These are phyloP conservation scores for Aspergillus uvarum DNA, from an alignment of 2,329 filamentous ascomycete genomes.

Conservation along the genomic window DNA sequence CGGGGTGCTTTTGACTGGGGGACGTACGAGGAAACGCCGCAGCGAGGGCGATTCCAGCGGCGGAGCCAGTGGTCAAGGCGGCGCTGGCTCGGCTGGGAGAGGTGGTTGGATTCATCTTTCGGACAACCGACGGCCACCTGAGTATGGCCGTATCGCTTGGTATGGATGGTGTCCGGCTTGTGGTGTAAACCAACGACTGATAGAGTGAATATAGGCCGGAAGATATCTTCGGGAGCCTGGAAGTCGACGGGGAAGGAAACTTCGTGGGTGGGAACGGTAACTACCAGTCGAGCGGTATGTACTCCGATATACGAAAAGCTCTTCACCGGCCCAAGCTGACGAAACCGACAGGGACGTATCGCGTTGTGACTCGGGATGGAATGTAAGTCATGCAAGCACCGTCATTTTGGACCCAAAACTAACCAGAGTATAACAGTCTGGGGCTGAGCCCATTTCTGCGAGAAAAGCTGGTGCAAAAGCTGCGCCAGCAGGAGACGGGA, in stretches of 20 bases:
- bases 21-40: slow-evolving; percentile 33
- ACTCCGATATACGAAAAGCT: neutral
- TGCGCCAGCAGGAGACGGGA: slow-evolving; percentile 37
- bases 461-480: slow-evolving; percentile 50
- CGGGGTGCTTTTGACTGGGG: slow-evolving; percentile 48
- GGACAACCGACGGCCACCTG: slow-evolving; percentile 59
- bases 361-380: slow-evolving; percentile 60
- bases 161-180: slow-evolving; percentile 18
- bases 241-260: slow-evolving; percentile 58
- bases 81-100: slow-evolving; percentile 56
- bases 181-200: slow-evolving; percentile 11
- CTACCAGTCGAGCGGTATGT: slow-evolving; percentile 58
- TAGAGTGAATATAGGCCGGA: slow-evolving; percentile 48
- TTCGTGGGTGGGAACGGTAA: slow-evolving; percentile 58
- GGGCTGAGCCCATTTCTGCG: slow-evolving; percentile 51
- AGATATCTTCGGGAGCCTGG: slow-evolving; percentile 65
- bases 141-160: slow-evolving; percentile 64
- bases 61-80: slow-evolving; percentile 60
- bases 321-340: slow-evolving; percentile 8
- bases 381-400: slow-evolving; percentile 45
- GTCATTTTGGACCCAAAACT: slow-evolving; percentile 13
- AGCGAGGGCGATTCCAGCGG: slow-evolving; percentile 50
- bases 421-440: slow-evolving; percentile 30
- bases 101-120: slow-evolving; percentile 66
- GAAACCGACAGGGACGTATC: slow-evolving; percentile 54